These are phyloP conservation scores for Rostrohypoxylon terebratum DNA, from an alignment of 495 filamentous ascomycete genomes.

Conservation along the genomic window DNA sequence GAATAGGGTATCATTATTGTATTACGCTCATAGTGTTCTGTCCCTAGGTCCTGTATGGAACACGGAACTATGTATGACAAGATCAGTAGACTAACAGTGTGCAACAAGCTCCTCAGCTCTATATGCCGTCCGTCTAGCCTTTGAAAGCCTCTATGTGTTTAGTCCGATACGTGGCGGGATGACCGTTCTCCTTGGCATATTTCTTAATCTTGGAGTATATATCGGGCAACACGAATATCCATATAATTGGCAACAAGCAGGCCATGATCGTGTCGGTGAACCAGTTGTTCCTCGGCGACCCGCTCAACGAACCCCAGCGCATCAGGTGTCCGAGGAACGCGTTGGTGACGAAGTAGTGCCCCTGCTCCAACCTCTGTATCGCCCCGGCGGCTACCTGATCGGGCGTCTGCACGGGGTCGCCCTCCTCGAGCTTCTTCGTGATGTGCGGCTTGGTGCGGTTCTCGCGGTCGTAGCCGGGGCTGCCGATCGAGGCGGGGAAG, in stretches of 20 bases:
- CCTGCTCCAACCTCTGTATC: slow-evolving; percentile 81
- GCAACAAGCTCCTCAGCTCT: neutral
- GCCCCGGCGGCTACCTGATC: slow-evolving; percentile 77
- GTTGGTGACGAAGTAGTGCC: slow-evolving; percentile 80
- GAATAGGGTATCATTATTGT: slow-evolving; percentile 15
- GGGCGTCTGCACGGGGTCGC: slow-evolving; percentile 81
- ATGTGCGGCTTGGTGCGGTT: slow-evolving; percentile 83
- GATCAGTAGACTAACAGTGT: neutral
- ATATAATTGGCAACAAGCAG: slow-evolving; percentile 67
- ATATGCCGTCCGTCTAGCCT: slow-evolving; percentile 7
- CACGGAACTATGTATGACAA: too few species aligned
- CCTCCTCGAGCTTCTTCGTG: slow-evolving; percentile 83
- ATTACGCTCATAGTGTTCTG: neutral
- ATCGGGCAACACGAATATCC: slow-evolving; percentile 69
- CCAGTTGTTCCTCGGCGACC: slow-evolving; percentile 68
- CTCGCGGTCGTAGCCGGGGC: slow-evolving; percentile 81
- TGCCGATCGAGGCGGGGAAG: slow-evolving; percentile 84
- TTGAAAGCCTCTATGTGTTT: slow-evolving; percentile 26
- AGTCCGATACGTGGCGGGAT: slow-evolving; percentile 55
- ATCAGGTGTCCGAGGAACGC: slow-evolving; percentile 75
- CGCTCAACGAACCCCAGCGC: slow-evolving; percentile 69
- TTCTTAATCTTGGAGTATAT: slow-evolving; percentile 70
- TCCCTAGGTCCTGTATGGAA: neutral
- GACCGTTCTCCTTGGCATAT: slow-evolving; percentile 69
- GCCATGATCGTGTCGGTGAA: slow-evolving; percentile 70